Base-by-base conservation (phyloP, 805 yeast genomes). In the Wickerhamomyces bovis region DNA sequence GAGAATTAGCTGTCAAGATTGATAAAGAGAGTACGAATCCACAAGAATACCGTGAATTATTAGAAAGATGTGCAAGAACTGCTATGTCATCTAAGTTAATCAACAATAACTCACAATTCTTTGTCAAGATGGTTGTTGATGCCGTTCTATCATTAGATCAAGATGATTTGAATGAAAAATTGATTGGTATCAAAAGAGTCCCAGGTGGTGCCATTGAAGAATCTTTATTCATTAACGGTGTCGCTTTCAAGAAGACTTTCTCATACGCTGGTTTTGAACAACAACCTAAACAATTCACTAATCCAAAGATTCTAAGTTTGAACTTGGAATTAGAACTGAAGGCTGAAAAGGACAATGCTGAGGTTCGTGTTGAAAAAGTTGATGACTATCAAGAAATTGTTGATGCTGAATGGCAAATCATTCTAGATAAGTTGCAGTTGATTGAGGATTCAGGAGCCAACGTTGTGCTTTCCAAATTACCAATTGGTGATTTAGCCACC, bases 231-330 rank as follows among this genome's bases (percentile, higher is more conserved):
- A 79, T 94, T 44, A 79, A 87, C 57, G 99, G 99, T 63, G 98
- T 94, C 50, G 99, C 97, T 3, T 94, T 94, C 70, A 89, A 94
- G 63, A 94, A 94, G 72, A 90, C 99, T 0, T 94, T 94, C 61
- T 85, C 97, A 22, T 94, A 94, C 60, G 99, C 99, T 41, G 99
- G 99, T 3, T 94, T 94, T 65, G 99, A 94, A 69, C 99, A 94
- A 72, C 99, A 94, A 69, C 99, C 99, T 44, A 94, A 94, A 68
- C 68, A 65, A 44, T 89, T 94, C 64, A 58, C 60, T 18, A 73
- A 87, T 65, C 97, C 99, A 41, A 87, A 83, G 66, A 80, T 94
- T 53, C 71, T 94, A 47, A 79, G 83, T 57, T 75, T 94, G 61
- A 94, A 94, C 62, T 90, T 94, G 38, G 99, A 94, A 66, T 76